A percentile compares a stretch with the other conserved stretches of the same genome.
These are phyloP conservation scores for Akebia trifoliata DNA, from an alignment of 164 flowering plant species.

Conservation along the genomic window DNA sequence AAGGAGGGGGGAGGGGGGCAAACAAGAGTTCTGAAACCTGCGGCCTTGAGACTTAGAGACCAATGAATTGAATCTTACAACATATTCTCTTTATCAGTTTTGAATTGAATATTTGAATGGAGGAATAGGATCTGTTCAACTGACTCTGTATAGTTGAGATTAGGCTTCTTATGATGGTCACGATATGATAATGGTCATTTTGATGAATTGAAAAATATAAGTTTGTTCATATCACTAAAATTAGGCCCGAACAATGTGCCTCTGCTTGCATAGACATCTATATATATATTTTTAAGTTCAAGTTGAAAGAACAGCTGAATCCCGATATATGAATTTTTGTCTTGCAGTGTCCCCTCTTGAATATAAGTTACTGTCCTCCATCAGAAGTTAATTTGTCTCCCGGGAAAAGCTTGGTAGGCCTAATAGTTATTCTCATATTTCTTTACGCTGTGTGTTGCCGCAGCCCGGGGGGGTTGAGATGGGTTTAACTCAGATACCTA, in stretches of 20 bases:
- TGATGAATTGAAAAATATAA: background rate
- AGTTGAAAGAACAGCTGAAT: background rate
- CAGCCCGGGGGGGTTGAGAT: background rate
- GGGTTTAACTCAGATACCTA: background rate
- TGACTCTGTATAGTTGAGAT: too few relatives aligned
- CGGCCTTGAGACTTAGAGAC: too few relatives aligned
- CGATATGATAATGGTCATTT: background rate
- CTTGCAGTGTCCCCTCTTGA: conserved; percentile 84
- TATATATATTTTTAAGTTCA: background rate
- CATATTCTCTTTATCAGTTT: too few relatives aligned
- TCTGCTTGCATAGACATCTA: background rate
- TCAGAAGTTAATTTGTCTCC: conserved; percentile 54
- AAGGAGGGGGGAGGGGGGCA: too few relatives aligned
- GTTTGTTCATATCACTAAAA: background rate
- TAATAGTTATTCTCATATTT: background rate
- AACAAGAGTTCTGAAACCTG: too few relatives aligned
- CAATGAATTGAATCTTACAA: too few relatives aligned
- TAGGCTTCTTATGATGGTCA: too few relatives aligned
- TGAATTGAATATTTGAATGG: too few relatives aligned
- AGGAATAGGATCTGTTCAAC: background rate
- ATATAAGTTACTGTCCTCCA: conserved; percentile 87
- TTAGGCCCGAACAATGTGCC: background rate
- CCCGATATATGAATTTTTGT: conserved; percentile 10
- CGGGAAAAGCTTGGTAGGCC: conserved; percentile 68
- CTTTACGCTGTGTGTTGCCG: background rate